Evolutionary conservation across 768 basidiomycete species (phyloP).

Genomic region (Amanita pseudoporphyria): DNA sequence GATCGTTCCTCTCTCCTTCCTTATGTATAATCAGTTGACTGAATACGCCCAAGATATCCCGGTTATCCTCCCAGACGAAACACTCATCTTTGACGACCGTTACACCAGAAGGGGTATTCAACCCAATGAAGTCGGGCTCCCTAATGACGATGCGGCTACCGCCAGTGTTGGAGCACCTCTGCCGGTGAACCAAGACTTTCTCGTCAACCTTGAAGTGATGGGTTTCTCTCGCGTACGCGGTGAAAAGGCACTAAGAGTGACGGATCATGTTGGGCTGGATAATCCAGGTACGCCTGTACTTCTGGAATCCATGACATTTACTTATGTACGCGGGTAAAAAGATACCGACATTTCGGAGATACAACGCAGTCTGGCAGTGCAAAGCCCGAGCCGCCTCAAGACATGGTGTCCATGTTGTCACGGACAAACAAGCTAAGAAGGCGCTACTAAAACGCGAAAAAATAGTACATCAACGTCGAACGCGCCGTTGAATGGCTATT

Average conservation of each 20-base stretch:
- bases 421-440: slow-evolving; percentile 70
- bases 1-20: not conserved
- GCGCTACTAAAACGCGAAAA: slow-evolving; percentile 35
- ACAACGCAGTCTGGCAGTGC: slow-evolving; percentile 12
- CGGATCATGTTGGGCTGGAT: slow-evolving; percentile 68
- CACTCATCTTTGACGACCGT: slow-evolving; percentile 45
- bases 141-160: slow-evolving; percentile 24
- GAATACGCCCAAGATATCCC: slow-evolving; percentile 70
- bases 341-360: slow-evolving; percentile 72
- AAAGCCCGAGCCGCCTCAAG: slow-evolving; percentile 50
- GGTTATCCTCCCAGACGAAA: slow-evolving; percentile 52
- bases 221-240: slow-evolving; percentile 83
- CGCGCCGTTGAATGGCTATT: slow-evolving; percentile 96
- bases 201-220: slow-evolving; percentile 78
- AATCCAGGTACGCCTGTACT: slow-evolving; percentile 58
- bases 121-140: slow-evolving; percentile 58
- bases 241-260: slow-evolving; percentile 86
- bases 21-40: slow-evolving; percentile 1
- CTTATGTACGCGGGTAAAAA: slow-evolving; percentile 19
- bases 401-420: slow-evolving; percentile 72
- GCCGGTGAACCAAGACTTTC: slow-evolving; percentile 63
- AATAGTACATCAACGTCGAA: slow-evolving; percentile 47
- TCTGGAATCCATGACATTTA: too few relatives aligned
- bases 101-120: slow-evolving; percentile 69
- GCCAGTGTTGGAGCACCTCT: slow-evolving; percentile 14